Evolutionary conservation across 768 basidiomycete genomes (phyloP).

Genomic region (Pleurotus tuber-regium): DNA sequence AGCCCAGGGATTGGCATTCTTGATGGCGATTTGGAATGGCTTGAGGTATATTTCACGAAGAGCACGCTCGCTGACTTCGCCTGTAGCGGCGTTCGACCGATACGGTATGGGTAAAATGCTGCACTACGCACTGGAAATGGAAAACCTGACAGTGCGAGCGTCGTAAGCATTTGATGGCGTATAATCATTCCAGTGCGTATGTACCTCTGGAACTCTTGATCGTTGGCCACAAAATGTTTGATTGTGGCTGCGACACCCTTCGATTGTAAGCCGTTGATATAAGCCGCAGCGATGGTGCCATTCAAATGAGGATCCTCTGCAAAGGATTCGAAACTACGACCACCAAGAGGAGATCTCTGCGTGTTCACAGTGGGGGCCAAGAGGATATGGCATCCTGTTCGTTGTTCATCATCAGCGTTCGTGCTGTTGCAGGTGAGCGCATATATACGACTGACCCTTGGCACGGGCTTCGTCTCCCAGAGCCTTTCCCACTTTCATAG

Average conservation of each 20-base stretch:
- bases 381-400: slow-evolving; percentile 41
- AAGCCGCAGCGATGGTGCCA: slow-evolving; percentile 55
- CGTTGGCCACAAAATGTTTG: slow-evolving; percentile 64
- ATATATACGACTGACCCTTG: slow-evolving; percentile 30
- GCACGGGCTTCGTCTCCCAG: slow-evolving; percentile 53
- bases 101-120: not conserved
- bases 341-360: slow-evolving; percentile 56
- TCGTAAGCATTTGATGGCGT: too few relatives aligned
- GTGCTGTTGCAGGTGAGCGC: slow-evolving; percentile 10
- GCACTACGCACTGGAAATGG: slow-evolving; percentile 39
- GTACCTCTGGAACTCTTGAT: slow-evolving; percentile 55
- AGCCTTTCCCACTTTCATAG: slow-evolving; percentile 42
- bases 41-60: slow-evolving; percentile 65
- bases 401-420: slow-evolving; percentile 13
- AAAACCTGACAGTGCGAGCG: slow-evolving; percentile 35
- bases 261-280: slow-evolving; percentile 60
- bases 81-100: slow-evolving; percentile 19
- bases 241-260: slow-evolving; percentile 58
- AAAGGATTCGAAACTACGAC: slow-evolving; percentile 60
- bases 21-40: slow-evolving; percentile 60
- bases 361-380: slow-evolving; percentile 68
- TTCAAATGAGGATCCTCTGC: slow-evolving; percentile 60
- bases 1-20: slow-evolving; percentile 53
- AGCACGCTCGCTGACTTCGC: slow-evolving; percentile 51
- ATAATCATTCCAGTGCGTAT: too few relatives aligned